Conservation (phyloP, 129 eudicot genomes). For the Mikania micrantha region DNA sequence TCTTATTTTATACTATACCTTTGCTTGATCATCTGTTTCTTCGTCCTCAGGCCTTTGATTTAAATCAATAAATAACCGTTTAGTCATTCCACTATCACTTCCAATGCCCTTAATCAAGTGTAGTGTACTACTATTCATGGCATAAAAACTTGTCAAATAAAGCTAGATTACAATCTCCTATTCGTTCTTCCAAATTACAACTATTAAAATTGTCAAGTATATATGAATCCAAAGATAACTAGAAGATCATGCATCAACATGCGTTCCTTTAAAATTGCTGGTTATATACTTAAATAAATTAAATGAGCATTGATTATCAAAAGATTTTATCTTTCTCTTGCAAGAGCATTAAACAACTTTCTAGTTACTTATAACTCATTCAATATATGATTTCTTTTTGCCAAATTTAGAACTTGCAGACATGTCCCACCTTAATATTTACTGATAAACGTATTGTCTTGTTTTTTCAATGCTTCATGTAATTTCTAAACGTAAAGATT, state of each 20-base stretch:
- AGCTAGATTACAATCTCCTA: slow-evolving; percentile 5
- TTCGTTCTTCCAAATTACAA: slow-evolving; percentile 1
- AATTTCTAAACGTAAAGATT: not conserved
- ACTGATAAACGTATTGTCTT: not conserved
- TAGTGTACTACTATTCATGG: slow-evolving; percentile 20
- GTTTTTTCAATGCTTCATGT: not conserved
- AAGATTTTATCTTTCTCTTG: slow-evolving; percentile 14
- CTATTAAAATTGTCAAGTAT: not conserved
- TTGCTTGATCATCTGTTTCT: slow-evolving; percentile 17
- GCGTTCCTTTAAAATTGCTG: slow-evolving; percentile 1
- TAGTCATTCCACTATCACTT: slow-evolving; percentile 24
- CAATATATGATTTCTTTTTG: not conserved
- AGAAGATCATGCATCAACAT: not conserved
- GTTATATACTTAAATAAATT: not conserved
- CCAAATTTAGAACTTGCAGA: slow-evolving; percentile 13
- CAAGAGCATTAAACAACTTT: slow-evolving; percentile 15
- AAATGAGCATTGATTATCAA: slow-evolving; percentile 13
- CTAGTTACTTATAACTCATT: not conserved
- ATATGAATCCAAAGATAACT: not conserved
- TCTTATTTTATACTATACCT: too few species aligned
- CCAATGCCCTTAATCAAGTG: not conserved
- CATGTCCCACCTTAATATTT: not conserved
- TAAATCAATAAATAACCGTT: slow-evolving; percentile 26
- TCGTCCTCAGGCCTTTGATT: slow-evolving; percentile 32
- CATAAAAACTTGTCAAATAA: slow-evolving; percentile 3